phyloP scores from a whole-genome alignment of 2,329 filamentous ascomycete genomes.

The Colletotrichum orchidophilum region DNA sequence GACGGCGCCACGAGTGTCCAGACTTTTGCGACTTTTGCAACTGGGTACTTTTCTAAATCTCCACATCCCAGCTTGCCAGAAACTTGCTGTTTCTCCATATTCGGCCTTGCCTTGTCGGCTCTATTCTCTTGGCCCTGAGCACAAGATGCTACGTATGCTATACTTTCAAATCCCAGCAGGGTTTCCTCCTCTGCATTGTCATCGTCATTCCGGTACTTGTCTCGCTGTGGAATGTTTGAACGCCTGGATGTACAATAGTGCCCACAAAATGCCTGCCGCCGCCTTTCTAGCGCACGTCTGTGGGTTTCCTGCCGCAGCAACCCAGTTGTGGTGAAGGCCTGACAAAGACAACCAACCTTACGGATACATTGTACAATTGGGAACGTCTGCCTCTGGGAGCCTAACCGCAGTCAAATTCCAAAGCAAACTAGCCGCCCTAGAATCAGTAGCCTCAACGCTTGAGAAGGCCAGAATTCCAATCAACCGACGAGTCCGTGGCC shows the following conservation, averaged over 20 bases:
- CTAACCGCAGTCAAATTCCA: not conserved
- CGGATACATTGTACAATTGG: not conserved
- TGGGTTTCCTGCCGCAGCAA: not conserved
- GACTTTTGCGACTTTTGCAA: not conserved
- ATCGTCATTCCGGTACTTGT: not conserved
- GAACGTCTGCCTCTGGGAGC: not conserved
- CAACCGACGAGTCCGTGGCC: not conserved
- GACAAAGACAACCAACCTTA: not conserved
- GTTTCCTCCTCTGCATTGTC: not conserved
- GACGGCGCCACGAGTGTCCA: not conserved
- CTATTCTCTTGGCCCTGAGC: not conserved
- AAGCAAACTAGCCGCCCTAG: slow-evolving; percentile 6
- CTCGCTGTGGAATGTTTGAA: not conserved
- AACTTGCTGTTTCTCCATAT: not conserved
- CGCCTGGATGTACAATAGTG: not conserved
- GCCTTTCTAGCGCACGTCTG: not conserved
- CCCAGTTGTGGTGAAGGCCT: not conserved
- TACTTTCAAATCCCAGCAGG: not conserved
- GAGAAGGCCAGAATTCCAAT: not conserved
- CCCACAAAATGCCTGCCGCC: not conserved
- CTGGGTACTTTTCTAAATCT: not conserved
- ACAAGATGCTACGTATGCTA: not conserved
- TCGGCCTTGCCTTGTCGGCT: not conserved
- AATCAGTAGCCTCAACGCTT: not conserved
- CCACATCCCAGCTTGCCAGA: not conserved